Evolutionary conservation across 441 rosid species (phyloP).

Genomic region (Euphorbia celastroides): DNA sequence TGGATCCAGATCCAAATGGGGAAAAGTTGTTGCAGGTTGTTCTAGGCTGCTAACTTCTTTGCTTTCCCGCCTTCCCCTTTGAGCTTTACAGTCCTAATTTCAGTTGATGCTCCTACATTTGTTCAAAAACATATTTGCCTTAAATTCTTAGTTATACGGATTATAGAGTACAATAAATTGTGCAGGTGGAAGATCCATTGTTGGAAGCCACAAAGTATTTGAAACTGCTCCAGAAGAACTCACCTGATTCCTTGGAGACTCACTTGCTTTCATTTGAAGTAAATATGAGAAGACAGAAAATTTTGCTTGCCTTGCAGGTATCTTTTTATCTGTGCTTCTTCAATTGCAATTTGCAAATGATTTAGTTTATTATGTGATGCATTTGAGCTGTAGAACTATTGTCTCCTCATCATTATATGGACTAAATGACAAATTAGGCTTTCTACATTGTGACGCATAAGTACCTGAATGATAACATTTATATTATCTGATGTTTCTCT

Average conservation of each 20-base stretch:
- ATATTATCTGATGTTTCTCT: background rate
- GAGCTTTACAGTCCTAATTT: constrained; percentile 7
- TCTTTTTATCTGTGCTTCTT: background rate
- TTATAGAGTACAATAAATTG: constrained; percentile 9
- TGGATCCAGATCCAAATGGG: constrained; percentile 96
- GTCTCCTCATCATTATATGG: background rate
- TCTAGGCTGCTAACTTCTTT: constrained; percentile 16
- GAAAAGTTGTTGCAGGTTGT: constrained; percentile 90
- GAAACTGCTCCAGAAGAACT: constrained; percentile 89
- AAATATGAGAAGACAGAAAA: constrained; percentile 87
- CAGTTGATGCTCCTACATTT: constrained; percentile 1
- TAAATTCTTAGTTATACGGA: constrained; percentile 15
- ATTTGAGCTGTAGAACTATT: background rate
- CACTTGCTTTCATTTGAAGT: constrained; percentile 97
- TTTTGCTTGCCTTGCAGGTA: constrained; percentile 96
- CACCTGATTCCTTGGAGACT: constrained; percentile 81
- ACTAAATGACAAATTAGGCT: background rate
- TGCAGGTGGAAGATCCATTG: constrained; percentile 89
- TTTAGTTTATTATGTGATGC: background rate
- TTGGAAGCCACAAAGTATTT: constrained; percentile 90
- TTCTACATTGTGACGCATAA: background rate
- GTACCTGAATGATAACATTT: background rate
- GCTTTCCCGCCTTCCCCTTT: background rate
- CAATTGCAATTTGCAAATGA: background rate
- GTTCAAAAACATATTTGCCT: background rate